Base-by-base conservation (phyloP, 23 red algal species). In the Gracilaria vermiculophylla region DNA sequence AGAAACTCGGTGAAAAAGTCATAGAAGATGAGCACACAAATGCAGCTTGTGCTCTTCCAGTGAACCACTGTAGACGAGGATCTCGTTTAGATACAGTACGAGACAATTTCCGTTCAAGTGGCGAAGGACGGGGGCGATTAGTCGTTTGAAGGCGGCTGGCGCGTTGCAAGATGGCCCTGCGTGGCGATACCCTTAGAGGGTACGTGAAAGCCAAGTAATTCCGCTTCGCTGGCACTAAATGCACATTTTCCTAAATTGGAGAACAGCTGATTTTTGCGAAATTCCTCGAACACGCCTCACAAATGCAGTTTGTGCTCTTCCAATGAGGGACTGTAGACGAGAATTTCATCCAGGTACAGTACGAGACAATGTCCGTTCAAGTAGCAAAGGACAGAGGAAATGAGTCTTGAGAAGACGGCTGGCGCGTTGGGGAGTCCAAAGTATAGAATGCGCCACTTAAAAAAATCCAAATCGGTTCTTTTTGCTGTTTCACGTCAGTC, bases 391-490 rank as follows among this genome's bases (percentile, higher is more conserved):
- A 65, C 53, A 7, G 51, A 35, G 34, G 53, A 32, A 11, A 83
- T 33, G 15, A 83, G 78, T 7, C 54, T 20, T 5, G 34, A n/a
- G 53, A 65, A 83, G 10, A 2, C 51, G 17, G 53, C 54, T 9
- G 78, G 78, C 14, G 53, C 78, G 43, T 83, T 83, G 28, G 16
- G 9, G 29, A 83, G 58, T n/a, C 51, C 78, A 41, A 65, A 67
- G 29, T 8, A 83, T 65, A 83, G 35, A 15, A 83, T 54, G 15
- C 0, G 17, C 53, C 78, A 65, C 28, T 83, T 0, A 54, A 67
- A 83, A 17, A 54, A 83, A 12, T 35, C 32, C 34, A 83, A 83
- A 17, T 28, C 12, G 12, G 78, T 67, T 65, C 55, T 8, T 32
- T 0, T 62, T 41, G 78, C 53, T 13, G 78, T 67, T 29, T 83